Base-by-base conservation (phyloP, 1,284 basidiomycete species). In the Cutaneotrichosporon cutaneum region DNA sequence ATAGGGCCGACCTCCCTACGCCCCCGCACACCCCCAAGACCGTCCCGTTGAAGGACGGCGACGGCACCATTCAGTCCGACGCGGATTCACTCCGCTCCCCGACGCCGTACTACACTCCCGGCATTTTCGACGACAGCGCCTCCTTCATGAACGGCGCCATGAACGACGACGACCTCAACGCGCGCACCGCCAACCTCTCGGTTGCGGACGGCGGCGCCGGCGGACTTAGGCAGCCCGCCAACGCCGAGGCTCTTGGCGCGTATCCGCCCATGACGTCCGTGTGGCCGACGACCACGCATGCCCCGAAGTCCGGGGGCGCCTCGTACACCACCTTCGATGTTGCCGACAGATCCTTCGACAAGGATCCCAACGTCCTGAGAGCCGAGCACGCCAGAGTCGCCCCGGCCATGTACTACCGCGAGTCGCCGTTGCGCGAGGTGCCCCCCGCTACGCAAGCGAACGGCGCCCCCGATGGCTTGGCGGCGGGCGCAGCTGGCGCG, bases 281-380 rank as follows among this genome's bases (percentile, higher is more conserved):
- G 1, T 58, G 56, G 61, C 53, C 53, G 10, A 24, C 54, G 21
- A 14, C 21, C 21, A 27, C 18, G 24, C 54, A 14, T 18, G 30
- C 27, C 13, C 30, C 32, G 44, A 48, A 26, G 44, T 16, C 33
- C 27, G n/a, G n/a, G n/a, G n/a, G n/a, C n/a, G n/a, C n/a, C n/a
- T 42, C 56, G 11, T 39, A 51, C 24, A 16, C 21, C 3, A 22
- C 56, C 18, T 58, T 58, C 16, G 47, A 58, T 13, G 56, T 58
- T 47, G 56, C 56, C 24, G 56, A 58, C 56, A 33, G 56, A 33
- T 16, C 32, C 18, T 33, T 50, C 24, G 56, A 58, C 56, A 47
- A 22, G 21, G 33, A 50, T 35, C 56, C 56, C 33, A 51, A 51
- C 48, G 14, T 30, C 26, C 48, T 51, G 27, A 16, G 26, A 8